Base-by-base conservation (phyloP, 2,329 filamentous ascomycete species). In the Didymella sp. region DNA sequence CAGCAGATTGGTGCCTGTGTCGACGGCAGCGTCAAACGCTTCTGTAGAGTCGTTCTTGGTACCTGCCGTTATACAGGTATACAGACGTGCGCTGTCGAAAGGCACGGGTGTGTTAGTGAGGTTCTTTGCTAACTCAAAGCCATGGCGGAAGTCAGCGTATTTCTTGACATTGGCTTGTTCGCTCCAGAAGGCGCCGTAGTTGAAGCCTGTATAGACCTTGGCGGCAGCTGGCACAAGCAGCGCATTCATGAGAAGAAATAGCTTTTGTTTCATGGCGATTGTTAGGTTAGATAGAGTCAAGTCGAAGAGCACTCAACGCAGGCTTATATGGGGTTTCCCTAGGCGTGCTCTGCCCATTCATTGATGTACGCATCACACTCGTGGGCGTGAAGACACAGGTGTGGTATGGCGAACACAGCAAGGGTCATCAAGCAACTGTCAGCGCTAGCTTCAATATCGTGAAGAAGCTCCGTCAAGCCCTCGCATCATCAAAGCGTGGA, bases 11-110 rank as follows among this genome's bases (percentile, higher is more conserved):
- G 72, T 73, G 15, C 68, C 68, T 1, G 70, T 71, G n/a, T 65
- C 63, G 17, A 74, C 63, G 12, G 74, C 73, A 5, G 74, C 73
- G 27, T 70, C 66, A 22, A 76, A 72, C 3, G 74, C 74, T 41
- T 82, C 80, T 66, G 88, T 91, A 63, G 86, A 84, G 17, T 82
- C 80, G 75, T 82, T 85, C 60, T 82, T 30, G 9, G 65, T 66
- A 1, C 58, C 52, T 2, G 55, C 45, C 24, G 62, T 56, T 15
- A 82, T 90, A 85, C 55, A 89, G 77, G 88, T 91, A 77, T 88
- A 92, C 22, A 91, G 80, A 53, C 89, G 86, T 24, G 87, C 88
- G 59, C 84, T 87, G 68, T 80, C 87, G 79, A 89, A 91, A 43
- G 84, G 84, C 7, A 81, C 77, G 28, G 87, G 42, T 6, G 62